Evolutionary conservation across 768 basidiomycete species (phyloP).

Genomic region (Grammothele lineata): DNA sequence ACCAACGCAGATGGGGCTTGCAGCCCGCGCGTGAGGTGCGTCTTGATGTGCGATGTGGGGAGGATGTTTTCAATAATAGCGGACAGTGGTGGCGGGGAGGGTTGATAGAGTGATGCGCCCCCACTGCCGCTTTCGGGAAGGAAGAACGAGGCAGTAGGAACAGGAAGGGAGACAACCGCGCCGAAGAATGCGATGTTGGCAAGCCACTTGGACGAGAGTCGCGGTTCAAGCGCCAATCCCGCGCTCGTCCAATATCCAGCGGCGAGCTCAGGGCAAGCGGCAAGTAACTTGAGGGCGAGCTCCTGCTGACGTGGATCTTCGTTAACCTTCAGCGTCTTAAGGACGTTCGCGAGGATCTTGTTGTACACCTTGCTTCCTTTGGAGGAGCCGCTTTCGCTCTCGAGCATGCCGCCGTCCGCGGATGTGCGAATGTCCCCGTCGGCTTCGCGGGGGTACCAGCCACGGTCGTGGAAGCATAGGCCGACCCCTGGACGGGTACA

Average conservation of each 20-base stretch:
- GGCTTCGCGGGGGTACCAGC: constrained; percentile 82
- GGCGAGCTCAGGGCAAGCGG: constrained; percentile 83
- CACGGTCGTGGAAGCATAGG: constrained; percentile 82
- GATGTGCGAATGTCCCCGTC: constrained; percentile 25
- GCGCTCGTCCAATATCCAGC: constrained; percentile 75
- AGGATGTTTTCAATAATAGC: constrained; percentile 74
- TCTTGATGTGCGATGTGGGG: constrained; percentile 61
- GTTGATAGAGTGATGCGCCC: constrained; percentile 46
- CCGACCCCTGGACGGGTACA: constrained; percentile 79
- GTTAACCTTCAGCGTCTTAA: constrained; percentile 78
- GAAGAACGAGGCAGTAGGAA: constrained; percentile 62
- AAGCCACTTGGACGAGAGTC: constrained; percentile 88
- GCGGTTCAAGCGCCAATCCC: constrained; percentile 74
- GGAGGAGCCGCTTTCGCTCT: constrained; percentile 23
- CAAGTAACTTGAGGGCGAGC: constrained; percentile 74
- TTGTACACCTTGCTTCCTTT: constrained; percentile 64
- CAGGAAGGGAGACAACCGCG: constrained; percentile 68
- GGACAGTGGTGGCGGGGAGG: constrained; percentile 70
- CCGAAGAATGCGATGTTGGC: constrained; percentile 84
- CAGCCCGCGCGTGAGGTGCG: constrained; percentile 77
- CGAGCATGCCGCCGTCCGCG: too few relatives aligned
- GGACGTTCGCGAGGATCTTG: constrained; percentile 72
- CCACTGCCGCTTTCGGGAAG: constrained; percentile 32
- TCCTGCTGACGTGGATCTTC: constrained; percentile 86
- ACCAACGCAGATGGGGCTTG: constrained; percentile 70